Evolutionary conservation across 148 eudicot genomes (phyloP).

Genomic region (Beta vulgaris): DNA sequence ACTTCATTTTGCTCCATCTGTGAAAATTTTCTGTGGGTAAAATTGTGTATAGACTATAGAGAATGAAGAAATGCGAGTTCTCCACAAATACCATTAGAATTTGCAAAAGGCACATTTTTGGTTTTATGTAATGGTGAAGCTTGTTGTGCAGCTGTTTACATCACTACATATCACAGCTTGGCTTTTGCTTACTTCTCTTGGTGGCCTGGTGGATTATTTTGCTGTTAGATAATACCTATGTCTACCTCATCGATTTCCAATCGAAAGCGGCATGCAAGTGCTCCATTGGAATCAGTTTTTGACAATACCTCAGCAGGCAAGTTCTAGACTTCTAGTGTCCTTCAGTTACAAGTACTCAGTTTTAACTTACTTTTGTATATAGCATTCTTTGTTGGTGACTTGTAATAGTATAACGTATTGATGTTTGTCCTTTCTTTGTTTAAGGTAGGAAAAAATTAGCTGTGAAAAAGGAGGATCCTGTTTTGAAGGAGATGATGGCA

Average conservation of each 20-base stretch:
- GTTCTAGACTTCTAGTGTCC: not conserved
- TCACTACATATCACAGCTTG: no score
- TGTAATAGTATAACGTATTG: not conserved
- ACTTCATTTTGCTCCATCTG: no score
- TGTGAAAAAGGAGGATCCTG: not conserved
- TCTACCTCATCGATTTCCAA: not conserved
- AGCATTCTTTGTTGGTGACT: not conserved
- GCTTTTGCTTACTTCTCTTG: no score
- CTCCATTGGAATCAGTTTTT: not conserved
- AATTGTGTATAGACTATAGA: no score
- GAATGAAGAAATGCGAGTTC: no score
- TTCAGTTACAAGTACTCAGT: no score
- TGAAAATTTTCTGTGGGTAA: no score
- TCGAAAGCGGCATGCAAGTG: not conserved
- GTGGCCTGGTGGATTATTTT: no score
- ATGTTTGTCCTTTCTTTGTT: not conserved
- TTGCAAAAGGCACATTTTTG: no score
- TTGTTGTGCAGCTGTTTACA: no score
- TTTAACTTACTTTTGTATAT: not conserved
- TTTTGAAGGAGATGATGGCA: slow-evolving; percentile 2
- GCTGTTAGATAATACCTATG: not conserved
- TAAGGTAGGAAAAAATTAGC: not conserved
- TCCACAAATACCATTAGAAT: no score
- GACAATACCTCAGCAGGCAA: not conserved
- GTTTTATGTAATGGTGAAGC: no score